These are phyloP conservation scores for Astragalus membranaceus DNA, from an alignment of 306 rosid species.

Conservation along the genomic window DNA sequence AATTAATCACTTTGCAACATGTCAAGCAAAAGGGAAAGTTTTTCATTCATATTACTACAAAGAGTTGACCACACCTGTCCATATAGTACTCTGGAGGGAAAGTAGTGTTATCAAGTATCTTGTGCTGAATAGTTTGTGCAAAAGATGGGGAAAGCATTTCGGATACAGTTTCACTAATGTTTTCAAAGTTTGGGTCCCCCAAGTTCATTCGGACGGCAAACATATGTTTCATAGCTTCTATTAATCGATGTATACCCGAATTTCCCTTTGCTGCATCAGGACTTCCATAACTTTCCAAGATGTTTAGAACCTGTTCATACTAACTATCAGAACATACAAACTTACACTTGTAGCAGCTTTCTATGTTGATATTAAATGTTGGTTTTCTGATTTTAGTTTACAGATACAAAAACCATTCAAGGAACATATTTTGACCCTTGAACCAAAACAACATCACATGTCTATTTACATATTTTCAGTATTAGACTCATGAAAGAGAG, in stretches of 20 bases:
- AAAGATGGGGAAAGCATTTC: conserved; percentile 69
- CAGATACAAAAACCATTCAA: not conserved
- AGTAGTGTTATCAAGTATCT: conserved; percentile 69
- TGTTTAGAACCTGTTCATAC: conserved; percentile 52
- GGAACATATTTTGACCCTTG: not conserved
- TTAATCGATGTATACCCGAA: conserved; percentile 69
- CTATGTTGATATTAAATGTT: not conserved
- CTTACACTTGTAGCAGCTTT: not conserved
- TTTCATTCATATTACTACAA: not conserved
- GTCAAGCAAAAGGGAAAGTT: not conserved
- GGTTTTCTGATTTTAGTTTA: not conserved
- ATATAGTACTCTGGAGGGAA: conserved; percentile 74
- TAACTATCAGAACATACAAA: not conserved
- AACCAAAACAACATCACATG: not conserved
- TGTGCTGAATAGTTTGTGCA: conserved; percentile 46
- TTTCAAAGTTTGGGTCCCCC: conserved; percentile 72
- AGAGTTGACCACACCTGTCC: conserved; percentile 38
- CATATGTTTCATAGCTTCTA: conserved; percentile 81
- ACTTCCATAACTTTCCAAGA: conserved; percentile 53
- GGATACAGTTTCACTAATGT: conserved; percentile 24
- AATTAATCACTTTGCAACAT: not conserved
- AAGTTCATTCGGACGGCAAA: conserved; percentile 71
- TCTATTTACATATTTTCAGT: not conserved
- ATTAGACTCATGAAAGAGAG: not conserved
- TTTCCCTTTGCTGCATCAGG: conserved; percentile 55